A percentile compares a stretch with the other conserved stretches of the same genome.
Evolutionary conservation across 208 protist genomes (phyloP).

Genomic region (Acanthamoeba triangularis): DNA sequence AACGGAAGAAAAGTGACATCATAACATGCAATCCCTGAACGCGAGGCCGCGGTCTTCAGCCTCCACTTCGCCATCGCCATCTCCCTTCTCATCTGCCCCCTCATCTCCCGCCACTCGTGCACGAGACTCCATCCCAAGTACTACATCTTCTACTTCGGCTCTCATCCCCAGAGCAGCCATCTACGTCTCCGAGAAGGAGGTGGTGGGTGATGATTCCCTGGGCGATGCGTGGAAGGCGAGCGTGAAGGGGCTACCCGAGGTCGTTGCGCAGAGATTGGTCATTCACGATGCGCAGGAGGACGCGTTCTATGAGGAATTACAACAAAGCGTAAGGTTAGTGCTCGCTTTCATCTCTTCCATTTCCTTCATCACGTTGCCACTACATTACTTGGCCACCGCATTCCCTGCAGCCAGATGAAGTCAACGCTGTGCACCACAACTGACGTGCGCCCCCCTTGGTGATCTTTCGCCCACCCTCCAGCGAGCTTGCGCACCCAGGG

Average conservation of each 20-base stretch:
- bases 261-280: conserved; percentile 10
- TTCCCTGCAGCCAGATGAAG: not conserved
- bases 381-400: not conserved
- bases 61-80: not conserved
- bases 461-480: no score
- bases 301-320: not conserved
- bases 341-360: not conserved
- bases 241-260: not conserved
- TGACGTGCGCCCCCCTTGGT: no score
- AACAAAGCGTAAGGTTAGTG: not conserved
- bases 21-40: not conserved
- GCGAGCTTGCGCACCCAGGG: conserved; percentile 2
- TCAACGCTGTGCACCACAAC: no score
- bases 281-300: not conserved
- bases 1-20: not conserved
- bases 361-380: not conserved
- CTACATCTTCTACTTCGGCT: not conserved
- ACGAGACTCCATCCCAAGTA: not conserved
- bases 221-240: conserved; percentile 35
- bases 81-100: not conserved
- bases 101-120: not conserved
- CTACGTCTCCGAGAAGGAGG: not conserved
- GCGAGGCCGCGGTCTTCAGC: not conserved
- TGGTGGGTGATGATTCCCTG: not conserved
- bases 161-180: not conserved